These are phyloP conservation scores for Trichopus zeylanicus DNA, from an alignment of 116 monocot genomes.

Conservation along the genomic window DNA sequence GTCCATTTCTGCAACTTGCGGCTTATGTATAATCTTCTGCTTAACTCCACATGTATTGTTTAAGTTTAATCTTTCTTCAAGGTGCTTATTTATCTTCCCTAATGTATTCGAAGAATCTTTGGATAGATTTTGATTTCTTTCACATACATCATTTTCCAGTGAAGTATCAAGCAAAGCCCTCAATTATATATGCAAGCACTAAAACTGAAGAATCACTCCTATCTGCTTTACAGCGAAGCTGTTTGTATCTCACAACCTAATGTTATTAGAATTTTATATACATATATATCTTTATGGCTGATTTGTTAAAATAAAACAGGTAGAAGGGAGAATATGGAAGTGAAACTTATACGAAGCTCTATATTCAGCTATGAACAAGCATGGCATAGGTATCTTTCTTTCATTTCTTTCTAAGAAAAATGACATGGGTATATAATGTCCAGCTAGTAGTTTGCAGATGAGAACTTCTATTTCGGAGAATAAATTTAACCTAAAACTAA, in stretches of 20 bases:
- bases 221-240: slow-evolving; percentile 58
- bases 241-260: slow-evolving; percentile 19
- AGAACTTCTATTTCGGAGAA: too few relatives aligned
- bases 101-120: not conserved
- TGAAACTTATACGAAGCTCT: slow-evolving; percentile 85
- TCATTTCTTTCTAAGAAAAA: not conserved
- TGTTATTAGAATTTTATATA: not conserved
- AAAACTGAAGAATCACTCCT: slow-evolving; percentile 88
- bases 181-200: slow-evolving; percentile 81
- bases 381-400: slow-evolving; percentile 88
- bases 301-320: slow-evolving; percentile 26
- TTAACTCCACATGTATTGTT: not conserved
- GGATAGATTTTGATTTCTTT: slow-evolving; percentile 1
- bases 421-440: not conserved
- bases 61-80: not conserved
- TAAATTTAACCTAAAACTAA: not conserved
- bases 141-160: slow-evolving; percentile 27
- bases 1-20: not conserved
- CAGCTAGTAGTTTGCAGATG: not conserved
- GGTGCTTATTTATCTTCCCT: not conserved
- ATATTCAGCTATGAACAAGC: slow-evolving; percentile 98
- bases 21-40: not conserved
- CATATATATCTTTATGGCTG: slow-evolving; percentile 8
- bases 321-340: slow-evolving; percentile 29
- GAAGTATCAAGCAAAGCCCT: slow-evolving; percentile 92